Conservation (phyloP, 2,329 filamentous ascomycete species). For the Exophiala sp. region DNA sequence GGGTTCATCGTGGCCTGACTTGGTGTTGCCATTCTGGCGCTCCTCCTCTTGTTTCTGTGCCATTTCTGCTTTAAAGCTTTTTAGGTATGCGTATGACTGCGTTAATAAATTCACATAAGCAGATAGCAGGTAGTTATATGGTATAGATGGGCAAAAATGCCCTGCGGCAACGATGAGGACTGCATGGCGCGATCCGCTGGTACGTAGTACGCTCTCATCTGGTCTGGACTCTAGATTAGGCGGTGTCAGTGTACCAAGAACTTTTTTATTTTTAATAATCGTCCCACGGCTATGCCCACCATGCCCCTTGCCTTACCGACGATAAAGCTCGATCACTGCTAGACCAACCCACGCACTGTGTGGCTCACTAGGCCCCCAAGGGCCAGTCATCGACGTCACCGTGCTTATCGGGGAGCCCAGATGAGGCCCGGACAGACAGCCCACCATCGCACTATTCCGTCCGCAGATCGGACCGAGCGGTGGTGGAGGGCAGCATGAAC, state of each 20-base stretch:
- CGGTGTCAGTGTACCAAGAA: neutral
- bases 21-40: neutral
- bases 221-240: slow-evolving; percentile 1
- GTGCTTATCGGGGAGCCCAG: slow-evolving; percentile 18
- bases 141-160: slow-evolving; percentile 5
- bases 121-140: neutral
- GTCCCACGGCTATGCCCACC: neutral
- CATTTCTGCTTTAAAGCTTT: neutral
- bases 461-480: neutral
- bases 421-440: slow-evolving; percentile 7
- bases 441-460: neutral
- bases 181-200: slow-evolving; percentile 8
- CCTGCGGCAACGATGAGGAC: neutral
- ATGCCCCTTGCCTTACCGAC: too few species aligned
- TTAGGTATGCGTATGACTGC: neutral
- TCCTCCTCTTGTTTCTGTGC: slow-evolving; percentile 2
- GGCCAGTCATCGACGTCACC: slow-evolving; percentile 4
- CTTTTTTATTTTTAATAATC: slow-evolving; percentile 6
- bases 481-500: too few species aligned
- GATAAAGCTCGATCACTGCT: too few species aligned
- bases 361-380: too few species aligned
- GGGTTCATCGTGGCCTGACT: neutral
- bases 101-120: neutral
- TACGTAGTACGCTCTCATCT: neutral
- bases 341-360: too few species aligned